A percentile compares a stretch with the other conserved stretches of the same genome.
phyloP scores from a whole-genome alignment of 371 early-diverging fungal genomes.

The Mortierella sp. region DNA sequence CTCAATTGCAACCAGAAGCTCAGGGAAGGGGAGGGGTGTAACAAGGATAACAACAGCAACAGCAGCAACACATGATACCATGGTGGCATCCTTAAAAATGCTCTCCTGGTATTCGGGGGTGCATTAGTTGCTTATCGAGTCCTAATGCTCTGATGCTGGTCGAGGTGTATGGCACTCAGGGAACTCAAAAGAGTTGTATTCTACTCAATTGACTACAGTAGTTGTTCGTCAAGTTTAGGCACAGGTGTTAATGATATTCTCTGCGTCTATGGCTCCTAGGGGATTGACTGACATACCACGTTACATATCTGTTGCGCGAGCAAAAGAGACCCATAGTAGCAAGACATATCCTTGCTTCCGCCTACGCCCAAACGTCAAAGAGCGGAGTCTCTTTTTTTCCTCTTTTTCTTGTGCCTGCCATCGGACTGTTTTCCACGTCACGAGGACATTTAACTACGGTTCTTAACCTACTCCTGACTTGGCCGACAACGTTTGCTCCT shows the following conservation, averaged over 20 bases:
- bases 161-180: background rate
- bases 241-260: background rate
- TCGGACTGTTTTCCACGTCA: background rate
- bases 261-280: too few species aligned
- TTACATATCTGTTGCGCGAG: too few species aligned
- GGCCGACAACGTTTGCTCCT: background rate
- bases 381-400: slow-evolving; percentile 6
- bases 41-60: background rate
- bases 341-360: background rate
- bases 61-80: background rate
- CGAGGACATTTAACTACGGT: background rate
- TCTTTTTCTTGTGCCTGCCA: background rate
- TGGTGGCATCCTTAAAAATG: background rate
- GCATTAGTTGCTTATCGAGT: background rate
- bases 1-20: background rate
- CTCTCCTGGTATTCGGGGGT: background rate
- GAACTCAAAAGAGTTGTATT: background rate
- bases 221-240: background rate
- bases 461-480: background rate
- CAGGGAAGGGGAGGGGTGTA: background rate
- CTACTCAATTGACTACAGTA: background rate
- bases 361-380: background rate
- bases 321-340: too few species aligned
- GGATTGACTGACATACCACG: too few species aligned
- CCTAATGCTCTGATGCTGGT: background rate